Evolutionary conservation across 1,284 basidiomycete species (phyloP), one percentile per base, ranked within the genome.

Genomic region (Trichosporon faecale): DNA sequence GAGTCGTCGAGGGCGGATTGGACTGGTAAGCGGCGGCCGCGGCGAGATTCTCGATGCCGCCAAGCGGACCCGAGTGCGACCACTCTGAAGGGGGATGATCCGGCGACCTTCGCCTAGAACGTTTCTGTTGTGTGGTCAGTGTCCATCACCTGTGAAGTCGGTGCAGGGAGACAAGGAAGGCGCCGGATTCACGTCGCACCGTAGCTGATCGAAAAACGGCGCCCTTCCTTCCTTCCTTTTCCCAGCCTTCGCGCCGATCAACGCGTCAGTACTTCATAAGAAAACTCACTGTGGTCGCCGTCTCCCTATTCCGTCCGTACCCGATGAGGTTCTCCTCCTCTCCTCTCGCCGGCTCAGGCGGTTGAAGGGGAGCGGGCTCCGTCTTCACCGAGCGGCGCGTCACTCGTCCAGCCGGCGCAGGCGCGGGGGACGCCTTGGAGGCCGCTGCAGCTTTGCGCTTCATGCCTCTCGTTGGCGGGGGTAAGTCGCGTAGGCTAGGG

Each of bases 251-350:
- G 7, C 49, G 49, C 49, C 21, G 21, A 61, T 31, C 27, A 61
- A 12, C 14, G 25, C 14, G 27, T 25, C 23, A 18, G n/a, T n/a
- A n/a, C n/a, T n/a, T n/a, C n/a, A n/a, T n/a, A n/a, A n/a, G 57
- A 33, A 46, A 8, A 70, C 65, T 69, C 64, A 70, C 74, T 16
- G 66, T 70, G 55, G 21, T 65, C 12, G 61, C 55, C 70, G 70
- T 72, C 68, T 76, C 74, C 29, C 57, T 61, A 61, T 33, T 31
- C 29, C 57, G 27, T 33, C 57, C 57, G 68, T 76, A 78, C 12
- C 72, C 72, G 55, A 76, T 76, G 66, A 78, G 64, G 66, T 79
- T 78, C 72, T 77, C 78, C 69, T 80, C 79, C 64, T 80, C 77
- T 2, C 78, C 77, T 31, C 78, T 71, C 11, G 73, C 29, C 0